Conservation (phyloP, 768 basidiomycete species). For the Candolleomyces eurysporus region DNA sequence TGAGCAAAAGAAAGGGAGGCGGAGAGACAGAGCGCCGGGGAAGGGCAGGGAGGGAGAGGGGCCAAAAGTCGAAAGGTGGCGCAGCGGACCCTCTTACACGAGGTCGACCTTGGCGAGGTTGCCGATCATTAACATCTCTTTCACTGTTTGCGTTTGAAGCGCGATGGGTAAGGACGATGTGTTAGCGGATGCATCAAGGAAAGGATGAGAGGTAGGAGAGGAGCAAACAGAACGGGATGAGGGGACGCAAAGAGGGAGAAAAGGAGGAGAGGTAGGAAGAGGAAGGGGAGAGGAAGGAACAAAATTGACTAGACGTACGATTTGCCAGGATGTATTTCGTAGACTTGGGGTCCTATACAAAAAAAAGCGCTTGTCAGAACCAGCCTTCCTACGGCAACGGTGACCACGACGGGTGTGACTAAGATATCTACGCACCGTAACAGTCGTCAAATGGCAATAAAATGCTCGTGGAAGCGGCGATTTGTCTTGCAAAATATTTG, state of each 20-base stretch:
- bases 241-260: neutral
- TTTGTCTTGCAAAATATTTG: constrained; percentile 41
- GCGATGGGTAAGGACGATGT: neutral
- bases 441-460: constrained; percentile 67
- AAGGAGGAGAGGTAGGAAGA: neutral
- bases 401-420: constrained; percentile 3
- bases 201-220: neutral
- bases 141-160: neutral
- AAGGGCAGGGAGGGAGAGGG: too few species aligned
- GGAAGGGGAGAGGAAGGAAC: neutral
- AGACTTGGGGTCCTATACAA: constrained; percentile 50
- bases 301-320: constrained; percentile 25
- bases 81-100: neutral
- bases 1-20: too few species aligned
- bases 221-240: neutral
- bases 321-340: constrained; percentile 52
- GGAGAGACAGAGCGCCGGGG: too few species aligned
- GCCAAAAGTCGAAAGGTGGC: too few species aligned
- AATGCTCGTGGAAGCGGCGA: constrained; percentile 47
- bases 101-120: neutral
- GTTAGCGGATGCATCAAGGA: neutral
- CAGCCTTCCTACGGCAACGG: neutral
- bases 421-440: constrained; percentile 43
- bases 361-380: neutral
- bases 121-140: neutral